Base-by-base conservation (phyloP, 169 alveolate species). In the Miamiensis avidus region DNA sequence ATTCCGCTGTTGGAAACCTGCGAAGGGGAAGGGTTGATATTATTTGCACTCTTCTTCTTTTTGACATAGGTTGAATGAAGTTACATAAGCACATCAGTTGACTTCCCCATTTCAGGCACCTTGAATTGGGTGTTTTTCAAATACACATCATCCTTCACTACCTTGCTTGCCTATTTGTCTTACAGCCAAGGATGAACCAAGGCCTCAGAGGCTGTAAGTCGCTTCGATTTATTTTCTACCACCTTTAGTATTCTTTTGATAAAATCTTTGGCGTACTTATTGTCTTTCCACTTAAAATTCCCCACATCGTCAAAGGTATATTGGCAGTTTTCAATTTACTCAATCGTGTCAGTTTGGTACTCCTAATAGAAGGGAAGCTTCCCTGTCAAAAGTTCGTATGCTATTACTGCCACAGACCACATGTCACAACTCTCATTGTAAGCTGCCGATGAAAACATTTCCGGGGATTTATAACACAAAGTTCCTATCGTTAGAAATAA, bases 381-480 rank as follows among this genome's bases (percentile, higher is more conserved):
- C 0, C 96, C 96, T 25, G 91, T 86, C 32, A 93, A 75, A 90
- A 93, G 83, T 25, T 88, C 85, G 84, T 90, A 93, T 74, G 90
- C 85, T 28, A 91, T 87, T 32, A 90, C 89, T 16, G 94, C 96
- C 32, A 85, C 65, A 26, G 94, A 87, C 96, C 96, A 93, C 31
- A 90, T 69, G 85, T 93, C 96, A 0, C 89, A 91, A 0, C 91
- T 88, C 65, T 89, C 92, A 29, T 90, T 90, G 73, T 93, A 91
- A 72, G 84, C 86, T 65, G 89, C 92, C 34, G 90, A 78, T 33
- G 81, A 75, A 77, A 90, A 89, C 78, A 93, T 89, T 81, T 93
- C 96, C 0, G 96, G 96, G 4, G 94, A 92, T 85, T 87, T 81
- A 82, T 87, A 93, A 87, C 89, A 85, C 6, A 89, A 90, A 31